phyloP scores from a whole-genome alignment of 2,329 filamentous ascomycete species.

The Aspergillus tanneri region DNA sequence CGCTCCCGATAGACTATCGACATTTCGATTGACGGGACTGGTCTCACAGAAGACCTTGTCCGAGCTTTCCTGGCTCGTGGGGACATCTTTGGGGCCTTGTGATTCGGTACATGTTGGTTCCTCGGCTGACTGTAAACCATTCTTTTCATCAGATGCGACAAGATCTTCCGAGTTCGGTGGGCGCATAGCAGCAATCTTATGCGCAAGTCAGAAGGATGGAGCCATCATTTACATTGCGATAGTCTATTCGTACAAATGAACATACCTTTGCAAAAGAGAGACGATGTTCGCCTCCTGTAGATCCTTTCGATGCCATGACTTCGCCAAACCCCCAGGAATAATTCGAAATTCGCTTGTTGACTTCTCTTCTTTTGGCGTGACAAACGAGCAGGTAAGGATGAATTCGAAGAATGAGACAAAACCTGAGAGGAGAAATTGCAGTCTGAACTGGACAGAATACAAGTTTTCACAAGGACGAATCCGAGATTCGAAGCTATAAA shows the following conservation, averaged over 20 bases:
- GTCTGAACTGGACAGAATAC: slow-evolving; percentile 24
- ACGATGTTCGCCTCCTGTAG: slow-evolving; percentile 30
- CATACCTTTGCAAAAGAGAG: slow-evolving; percentile 76
- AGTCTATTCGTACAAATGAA: slow-evolving; percentile 1
- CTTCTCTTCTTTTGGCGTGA: slow-evolving; percentile 9
- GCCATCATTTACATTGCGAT: slow-evolving; percentile 3
- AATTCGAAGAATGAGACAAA: slow-evolving; percentile 18
- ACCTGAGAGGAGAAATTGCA: slow-evolving; percentile 22
- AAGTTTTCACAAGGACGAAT: slow-evolving; percentile 25
- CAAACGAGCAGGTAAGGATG: slow-evolving; percentile 20
- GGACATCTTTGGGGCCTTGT: slow-evolving; percentile 19
- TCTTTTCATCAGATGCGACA: slow-evolving; percentile 27
- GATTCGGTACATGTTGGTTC: slow-evolving; percentile 18
- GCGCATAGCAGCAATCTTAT: slow-evolving; percentile 47
- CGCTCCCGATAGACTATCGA: slow-evolving; percentile 34
- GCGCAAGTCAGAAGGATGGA: slow-evolving; percentile 20
- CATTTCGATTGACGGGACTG: slow-evolving; percentile 22
- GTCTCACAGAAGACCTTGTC: slow-evolving; percentile 19
- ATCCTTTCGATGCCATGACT: slow-evolving; percentile 36
- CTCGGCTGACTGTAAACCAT: slow-evolving; percentile 22
- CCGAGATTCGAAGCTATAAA: slow-evolving; percentile 34
- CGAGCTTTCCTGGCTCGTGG: slow-evolving; percentile 21
- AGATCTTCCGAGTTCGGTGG: slow-evolving; percentile 31
- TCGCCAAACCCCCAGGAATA: slow-evolving; percentile 9
- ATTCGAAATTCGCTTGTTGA: slow-evolving; percentile 7